Conservation (phyloP, 345 rosid species). For the Lepidium didymum region DNA sequence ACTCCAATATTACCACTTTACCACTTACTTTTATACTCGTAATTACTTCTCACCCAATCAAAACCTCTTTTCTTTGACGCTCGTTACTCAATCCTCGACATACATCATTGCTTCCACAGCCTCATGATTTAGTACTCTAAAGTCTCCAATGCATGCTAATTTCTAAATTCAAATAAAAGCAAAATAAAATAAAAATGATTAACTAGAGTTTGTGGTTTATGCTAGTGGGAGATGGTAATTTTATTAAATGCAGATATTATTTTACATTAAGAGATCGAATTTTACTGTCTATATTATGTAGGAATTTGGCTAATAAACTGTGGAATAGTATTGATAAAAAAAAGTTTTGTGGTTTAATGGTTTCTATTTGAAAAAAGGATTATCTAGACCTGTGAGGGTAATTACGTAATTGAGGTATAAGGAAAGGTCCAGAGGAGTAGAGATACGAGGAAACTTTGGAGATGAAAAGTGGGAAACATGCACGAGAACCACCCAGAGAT, state of each 20-base stretch:
- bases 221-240: too few relatives aligned
- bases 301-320: too few relatives aligned
- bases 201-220: too few relatives aligned
- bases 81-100: background rate
- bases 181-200: too few relatives aligned
- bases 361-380: too few relatives aligned
- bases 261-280: too few relatives aligned
- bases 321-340: too few relatives aligned
- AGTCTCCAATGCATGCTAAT: background rate
- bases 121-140: background rate
- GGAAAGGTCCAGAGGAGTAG: slow-evolving; percentile 10
- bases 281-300: too few relatives aligned
- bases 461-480: slow-evolving; percentile 36
- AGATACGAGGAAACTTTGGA: slow-evolving; percentile 29
- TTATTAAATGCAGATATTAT: too few relatives aligned
- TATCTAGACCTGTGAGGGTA: slow-evolving; percentile 13
- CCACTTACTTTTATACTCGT: slow-evolving; percentile 9
- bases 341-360: too few relatives aligned
- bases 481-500: slow-evolving; percentile 32
- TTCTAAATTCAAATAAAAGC: background rate
- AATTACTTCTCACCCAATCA: slow-evolving; percentile 14
- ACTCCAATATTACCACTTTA: slow-evolving; percentile 9
- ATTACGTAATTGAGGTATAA: background rate
- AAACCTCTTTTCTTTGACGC: background rate
- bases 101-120: background rate